Evolutionary conservation across 306 rosid genomes (phyloP).

Genomic region (Crataegus laevigata): DNA sequence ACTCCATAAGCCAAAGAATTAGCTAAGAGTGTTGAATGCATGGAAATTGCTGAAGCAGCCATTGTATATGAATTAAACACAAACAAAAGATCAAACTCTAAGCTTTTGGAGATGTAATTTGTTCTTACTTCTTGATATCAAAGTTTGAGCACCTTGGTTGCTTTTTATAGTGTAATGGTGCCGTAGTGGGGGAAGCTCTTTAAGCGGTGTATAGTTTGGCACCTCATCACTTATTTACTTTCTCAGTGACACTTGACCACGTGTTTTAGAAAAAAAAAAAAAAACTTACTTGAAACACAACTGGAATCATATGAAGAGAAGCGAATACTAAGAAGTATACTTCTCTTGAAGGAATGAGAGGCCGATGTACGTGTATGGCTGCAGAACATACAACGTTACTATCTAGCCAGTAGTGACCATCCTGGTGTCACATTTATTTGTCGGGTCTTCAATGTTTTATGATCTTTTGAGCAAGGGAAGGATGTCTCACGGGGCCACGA

Average conservation of each 20-base stretch:
- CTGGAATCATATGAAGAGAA: neutral
- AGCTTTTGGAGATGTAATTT: neutral
- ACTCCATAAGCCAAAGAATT: neutral
- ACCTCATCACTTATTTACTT: conserved; percentile 10
- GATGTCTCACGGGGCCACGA: neutral
- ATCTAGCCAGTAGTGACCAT: neutral
- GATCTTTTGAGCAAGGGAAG: neutral
- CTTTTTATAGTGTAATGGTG: neutral
- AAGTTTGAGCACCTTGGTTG: no score
- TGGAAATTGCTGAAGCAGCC: conserved; percentile 9
- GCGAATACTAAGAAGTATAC: neutral
- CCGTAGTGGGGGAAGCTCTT: neutral
- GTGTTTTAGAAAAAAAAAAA: no score
- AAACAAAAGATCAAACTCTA: neutral
- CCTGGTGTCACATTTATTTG: conserved; percentile 3
- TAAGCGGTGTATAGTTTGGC: conserved; percentile 5
- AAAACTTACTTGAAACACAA: no score
- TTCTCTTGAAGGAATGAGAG: neutral
- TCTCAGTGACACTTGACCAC: neutral
- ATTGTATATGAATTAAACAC: neutral
- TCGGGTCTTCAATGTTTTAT: neutral
- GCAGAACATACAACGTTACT: no score
- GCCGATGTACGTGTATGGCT: no score
- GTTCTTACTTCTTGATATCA: neutral
- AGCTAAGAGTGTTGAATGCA: neutral